phyloP scores from a whole-genome alignment of 495 filamentous ascomycete genomes.

The Xylaria nigripes region DNA sequence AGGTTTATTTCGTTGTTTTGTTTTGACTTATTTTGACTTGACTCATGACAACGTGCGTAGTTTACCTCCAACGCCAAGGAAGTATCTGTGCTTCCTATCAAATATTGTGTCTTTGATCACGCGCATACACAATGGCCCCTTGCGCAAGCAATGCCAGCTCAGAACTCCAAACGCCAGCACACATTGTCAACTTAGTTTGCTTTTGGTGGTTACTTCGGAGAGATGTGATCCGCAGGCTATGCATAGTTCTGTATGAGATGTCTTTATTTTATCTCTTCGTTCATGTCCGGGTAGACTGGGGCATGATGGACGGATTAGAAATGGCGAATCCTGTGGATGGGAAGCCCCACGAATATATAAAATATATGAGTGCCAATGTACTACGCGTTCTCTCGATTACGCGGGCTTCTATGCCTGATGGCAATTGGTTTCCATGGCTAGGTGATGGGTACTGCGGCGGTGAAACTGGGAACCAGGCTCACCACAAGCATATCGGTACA shows the following conservation, averaged over 20 bases:
- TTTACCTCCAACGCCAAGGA: not conserved
- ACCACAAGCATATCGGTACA: conserved; percentile 33
- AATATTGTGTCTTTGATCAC: not conserved
- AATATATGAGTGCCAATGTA: not conserved
- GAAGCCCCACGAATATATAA: not conserved
- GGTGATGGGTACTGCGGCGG: conserved; percentile 27
- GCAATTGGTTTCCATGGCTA: conserved; percentile 30
- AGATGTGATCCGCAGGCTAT: not conserved
- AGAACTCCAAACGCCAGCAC: conserved; percentile 18
- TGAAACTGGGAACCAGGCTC: conserved; percentile 25
- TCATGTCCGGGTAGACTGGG: conserved; percentile 16
- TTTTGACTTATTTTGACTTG: not conserved
- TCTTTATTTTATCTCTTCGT: conserved; percentile 4
- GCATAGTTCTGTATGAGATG: not conserved
- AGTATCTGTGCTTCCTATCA: not conserved
- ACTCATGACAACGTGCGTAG: not conserved
- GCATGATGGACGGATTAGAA: conserved; percentile 9
- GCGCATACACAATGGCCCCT: conserved; percentile 1
- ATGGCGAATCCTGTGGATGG: conserved; percentile 2
- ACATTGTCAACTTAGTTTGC: not conserved
- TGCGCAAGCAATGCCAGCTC: conserved; percentile 14
- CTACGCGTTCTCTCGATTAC: not conserved
- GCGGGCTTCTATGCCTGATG: conserved; percentile 20
- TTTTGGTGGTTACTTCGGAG: not conserved
- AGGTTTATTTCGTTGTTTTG: not conserved